Base-by-base conservation (phyloP, 306 rosid species). In the Medicago ruthenica region DNA sequence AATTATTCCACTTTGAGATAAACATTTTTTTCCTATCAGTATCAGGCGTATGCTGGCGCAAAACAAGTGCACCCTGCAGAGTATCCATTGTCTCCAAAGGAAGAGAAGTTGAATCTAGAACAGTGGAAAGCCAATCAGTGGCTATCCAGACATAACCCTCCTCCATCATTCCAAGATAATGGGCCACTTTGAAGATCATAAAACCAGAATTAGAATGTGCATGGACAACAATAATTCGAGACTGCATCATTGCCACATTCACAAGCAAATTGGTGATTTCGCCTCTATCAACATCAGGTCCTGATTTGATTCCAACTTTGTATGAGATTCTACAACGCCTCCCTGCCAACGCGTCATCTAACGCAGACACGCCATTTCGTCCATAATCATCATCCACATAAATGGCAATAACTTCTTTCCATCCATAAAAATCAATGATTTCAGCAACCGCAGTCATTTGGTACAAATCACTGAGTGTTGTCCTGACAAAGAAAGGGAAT, bases 101-200 rank as follows among this genome's bases (percentile, higher is more conserved):
- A 18, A 82, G 90, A 75, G 88, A 64, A 14, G 62, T 15, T 64
- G 96, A 87, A 80, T 96, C 99, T 70, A 96, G 50, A 65, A 88
- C 83, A 75, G 90, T 79, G 0, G 98, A 86, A 53, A 96, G 97
- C 98, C 98, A 96, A 40, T 96, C 98, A 0, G 98, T 90, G 42
- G 96, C 92, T 76, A 96, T 92, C 99, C 99, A 96, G 16, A 87
- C 99, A 81, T 84, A 90, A 42, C 97, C 99, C 83, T 83, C 83
- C n/a, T 86, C 86, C 66, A 81, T 81, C 98, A 96, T 96, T 79
- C 87, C 91, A 71, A 96, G 98, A 85, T 82, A 88, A 17, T 31
- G 82, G 0, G 99, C 98, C 74, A 90, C 89, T 40, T 85, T 70
- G 76, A 96, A 86, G 79, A 96, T 73, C 72, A 51, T 58, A 71